A percentile compares a stretch with the other conserved stretches of the same genome.
These are phyloP conservation scores for Kurtzmaniella quercitrusa DNA, from an alignment of 1,139 yeast species.

Conservation along the genomic window DNA sequence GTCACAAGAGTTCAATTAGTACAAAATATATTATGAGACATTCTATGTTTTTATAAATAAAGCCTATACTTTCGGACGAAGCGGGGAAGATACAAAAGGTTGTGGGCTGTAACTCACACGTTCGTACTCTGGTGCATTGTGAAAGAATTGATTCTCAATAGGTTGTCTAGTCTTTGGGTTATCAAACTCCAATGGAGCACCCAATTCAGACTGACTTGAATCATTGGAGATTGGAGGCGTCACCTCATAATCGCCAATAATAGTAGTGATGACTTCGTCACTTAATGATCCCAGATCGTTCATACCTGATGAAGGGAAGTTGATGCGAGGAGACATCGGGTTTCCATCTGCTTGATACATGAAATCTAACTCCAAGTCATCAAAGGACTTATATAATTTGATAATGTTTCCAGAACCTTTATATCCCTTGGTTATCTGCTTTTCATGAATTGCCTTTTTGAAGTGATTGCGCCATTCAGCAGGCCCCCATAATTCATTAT, in stretches of 20 bases:
- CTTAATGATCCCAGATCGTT: constrained; percentile 5
- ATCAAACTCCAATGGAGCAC: background rate
- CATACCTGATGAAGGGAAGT: constrained; percentile 9
- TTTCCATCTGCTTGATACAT: constrained; percentile 13
- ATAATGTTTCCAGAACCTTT: constrained; percentile 33
- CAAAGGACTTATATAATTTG: constrained; percentile 20
- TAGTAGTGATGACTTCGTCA: constrained; percentile 12
- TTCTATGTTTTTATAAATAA: background rate
- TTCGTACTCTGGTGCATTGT: background rate
- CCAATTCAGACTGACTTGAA: background rate
- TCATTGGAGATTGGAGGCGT: constrained; percentile 4
- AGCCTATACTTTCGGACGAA: constrained; percentile 4
- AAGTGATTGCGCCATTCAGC: constrained; percentile 38
- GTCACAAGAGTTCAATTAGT: background rate
- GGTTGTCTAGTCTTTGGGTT: background rate
- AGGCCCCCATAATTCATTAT: constrained; percentile 33
- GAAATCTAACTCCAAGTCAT: constrained; percentile 21
- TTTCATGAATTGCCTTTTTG: constrained; percentile 22
- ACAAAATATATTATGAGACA: background rate
- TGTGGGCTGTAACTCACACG: constrained; percentile 3
- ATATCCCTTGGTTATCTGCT: constrained; percentile 10
- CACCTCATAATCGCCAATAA: constrained; percentile 3
- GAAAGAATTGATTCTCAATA: background rate
- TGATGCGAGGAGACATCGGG: constrained; percentile 15
- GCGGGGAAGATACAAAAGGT: constrained; percentile 4